These are phyloP conservation scores for Aspergillus bridgeri DNA, from an alignment of 495 filamentous ascomycete species.

Conservation along the genomic window DNA sequence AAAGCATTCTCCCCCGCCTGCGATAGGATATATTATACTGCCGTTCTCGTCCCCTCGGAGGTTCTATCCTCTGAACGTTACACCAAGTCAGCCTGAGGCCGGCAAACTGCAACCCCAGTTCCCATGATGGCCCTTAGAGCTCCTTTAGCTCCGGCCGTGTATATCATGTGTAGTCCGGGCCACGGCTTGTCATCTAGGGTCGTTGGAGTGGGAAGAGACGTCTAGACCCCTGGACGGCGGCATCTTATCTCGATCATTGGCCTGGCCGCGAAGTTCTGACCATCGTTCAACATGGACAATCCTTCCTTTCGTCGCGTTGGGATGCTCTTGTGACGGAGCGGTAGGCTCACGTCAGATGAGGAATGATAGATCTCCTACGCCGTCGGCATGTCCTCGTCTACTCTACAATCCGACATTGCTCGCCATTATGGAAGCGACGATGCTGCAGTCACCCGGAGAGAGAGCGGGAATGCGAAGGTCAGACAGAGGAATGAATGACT, in stretches of 20 bases:
- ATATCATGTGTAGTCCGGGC: neutral
- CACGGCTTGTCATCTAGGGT: neutral
- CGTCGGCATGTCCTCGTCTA: neutral
- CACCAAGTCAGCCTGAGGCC: slow-evolving; percentile 11
- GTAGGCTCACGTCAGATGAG: neutral
- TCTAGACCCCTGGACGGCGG: neutral
- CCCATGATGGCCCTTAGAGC: slow-evolving; percentile 12
- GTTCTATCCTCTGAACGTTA: slow-evolving; percentile 4
- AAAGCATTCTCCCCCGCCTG: too few species aligned
- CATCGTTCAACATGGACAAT: neutral
- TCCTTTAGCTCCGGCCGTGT: neutral
- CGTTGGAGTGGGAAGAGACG: neutral
- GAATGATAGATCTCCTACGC: neutral
- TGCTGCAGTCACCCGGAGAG: slow-evolving; percentile 13
- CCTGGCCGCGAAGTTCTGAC: neutral
- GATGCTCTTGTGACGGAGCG: neutral
- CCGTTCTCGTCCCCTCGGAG: neutral
- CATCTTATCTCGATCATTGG: neutral
- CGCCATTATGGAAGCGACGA: neutral
- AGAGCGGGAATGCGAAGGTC: slow-evolving; percentile 11
- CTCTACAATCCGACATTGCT: neutral
- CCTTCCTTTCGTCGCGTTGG: neutral
- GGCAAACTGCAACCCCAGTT: slow-evolving; percentile 18
- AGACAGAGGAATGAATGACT: slow-evolving; percentile 18
- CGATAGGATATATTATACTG: neutral